Conservation (phyloP, 1,284 basidiomycete species). For the Tylopilus sp. region DNA sequence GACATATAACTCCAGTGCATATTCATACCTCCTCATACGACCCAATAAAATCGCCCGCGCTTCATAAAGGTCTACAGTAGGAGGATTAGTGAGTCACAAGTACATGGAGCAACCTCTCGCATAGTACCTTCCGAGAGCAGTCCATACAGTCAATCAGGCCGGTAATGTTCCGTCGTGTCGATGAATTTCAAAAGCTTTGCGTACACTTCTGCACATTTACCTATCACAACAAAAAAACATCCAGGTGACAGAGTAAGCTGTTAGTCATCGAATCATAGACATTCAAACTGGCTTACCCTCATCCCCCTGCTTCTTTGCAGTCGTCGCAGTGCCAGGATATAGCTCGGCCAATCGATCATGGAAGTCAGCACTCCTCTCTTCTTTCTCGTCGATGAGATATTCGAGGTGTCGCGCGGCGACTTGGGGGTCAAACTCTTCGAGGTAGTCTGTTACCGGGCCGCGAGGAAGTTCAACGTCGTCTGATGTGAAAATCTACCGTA, state of each 20-base stretch:
- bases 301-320: conserved; percentile 65
- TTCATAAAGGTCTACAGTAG: conserved; percentile 78
- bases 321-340: conserved; percentile 77
- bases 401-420: conserved; percentile 89
- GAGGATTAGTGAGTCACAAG: not conserved
- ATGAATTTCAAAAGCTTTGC: conserved; percentile 84
- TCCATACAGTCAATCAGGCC: conserved; percentile 84
- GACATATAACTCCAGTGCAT: conserved; percentile 93
- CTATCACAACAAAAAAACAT: conserved; percentile 39
- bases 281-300: conserved; percentile 55
- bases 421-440: conserved; percentile 77
- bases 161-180: conserved; percentile 77
- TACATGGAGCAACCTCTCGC: conserved; percentile 22
- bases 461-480: conserved; percentile 94
- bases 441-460: conserved; percentile 78
- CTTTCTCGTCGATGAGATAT: conserved; percentile 81
- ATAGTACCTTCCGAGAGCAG: conserved; percentile 82
- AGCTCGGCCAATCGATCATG: conserved; percentile 92
- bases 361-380: conserved; percentile 75
- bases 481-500: conserved; percentile 88
- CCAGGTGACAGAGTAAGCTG: not conserved
- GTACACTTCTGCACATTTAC: conserved; percentile 62
- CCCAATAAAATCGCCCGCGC: conserved; percentile 93
- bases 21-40: conserved; percentile 90
- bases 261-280: conserved; percentile 11